Evolutionary conservation across 306 rosid genomes (phyloP).

Genomic region (Sophora flavescens): DNA sequence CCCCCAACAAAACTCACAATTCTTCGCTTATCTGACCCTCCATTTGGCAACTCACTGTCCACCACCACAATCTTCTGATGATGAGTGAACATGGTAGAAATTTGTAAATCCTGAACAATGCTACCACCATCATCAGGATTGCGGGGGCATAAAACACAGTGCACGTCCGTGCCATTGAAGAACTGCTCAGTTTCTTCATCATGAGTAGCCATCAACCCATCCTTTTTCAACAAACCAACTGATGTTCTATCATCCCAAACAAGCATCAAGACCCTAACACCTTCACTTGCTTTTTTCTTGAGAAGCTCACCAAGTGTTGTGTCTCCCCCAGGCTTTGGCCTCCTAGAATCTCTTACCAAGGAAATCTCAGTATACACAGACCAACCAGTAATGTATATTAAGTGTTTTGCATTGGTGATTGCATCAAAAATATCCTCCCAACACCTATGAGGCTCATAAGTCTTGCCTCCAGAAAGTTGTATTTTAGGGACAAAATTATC

Average conservation of each 20-base stretch:
- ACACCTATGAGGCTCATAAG: conserved; percentile 67
- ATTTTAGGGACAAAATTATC: conserved; percentile 72
- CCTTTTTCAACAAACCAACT: conserved; percentile 68
- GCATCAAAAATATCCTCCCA: conserved; percentile 86
- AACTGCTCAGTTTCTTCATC: conserved; percentile 68
- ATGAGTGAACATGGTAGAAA: conserved; percentile 84
- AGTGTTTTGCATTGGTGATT: conserved; percentile 67
- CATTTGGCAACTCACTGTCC: conserved; percentile 62
- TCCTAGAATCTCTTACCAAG: conserved; percentile 76
- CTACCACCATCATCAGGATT: conserved; percentile 84
- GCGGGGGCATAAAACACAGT: conserved; percentile 77
- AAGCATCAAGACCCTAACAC: conserved; percentile 75
- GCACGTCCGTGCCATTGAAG: conserved; percentile 66
- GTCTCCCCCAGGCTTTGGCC: conserved; percentile 76
- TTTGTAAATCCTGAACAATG: conserved; percentile 64
- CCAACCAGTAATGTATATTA: conserved; percentile 81
- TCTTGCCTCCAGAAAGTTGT: conserved; percentile 68
- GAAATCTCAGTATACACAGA: conserved; percentile 81
- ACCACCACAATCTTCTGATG: conserved; percentile 86
- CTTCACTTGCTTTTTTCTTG: conserved; percentile 74
- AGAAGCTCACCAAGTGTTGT: conserved; percentile 67
- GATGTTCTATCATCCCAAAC: conserved; percentile 90
- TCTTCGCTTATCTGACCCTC: conserved; percentile 62
- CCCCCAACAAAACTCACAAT: conserved; percentile 83
- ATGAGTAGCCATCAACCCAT: conserved; percentile 82